These are phyloP conservation scores for Picea abies DNA, from an alignment of 83 land plant genomes.

Conservation along the genomic window DNA sequence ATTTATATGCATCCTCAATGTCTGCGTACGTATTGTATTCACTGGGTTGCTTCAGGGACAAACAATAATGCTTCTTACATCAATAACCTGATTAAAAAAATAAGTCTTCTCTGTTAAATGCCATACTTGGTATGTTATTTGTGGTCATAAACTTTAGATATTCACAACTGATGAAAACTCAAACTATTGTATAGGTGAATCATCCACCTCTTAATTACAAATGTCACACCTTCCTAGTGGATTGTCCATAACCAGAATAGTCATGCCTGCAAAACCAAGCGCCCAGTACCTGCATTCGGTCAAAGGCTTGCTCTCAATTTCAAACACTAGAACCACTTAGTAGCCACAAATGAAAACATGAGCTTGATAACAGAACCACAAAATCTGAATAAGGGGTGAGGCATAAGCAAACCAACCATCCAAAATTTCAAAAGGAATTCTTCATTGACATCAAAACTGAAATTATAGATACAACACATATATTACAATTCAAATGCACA, in stretches of 20 bases:
- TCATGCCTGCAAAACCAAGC: too few species aligned
- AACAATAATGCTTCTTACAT: neutral
- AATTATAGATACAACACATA: too few species aligned
- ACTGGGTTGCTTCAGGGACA: neutral
- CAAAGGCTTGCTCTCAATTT: slow-evolving; percentile 6
- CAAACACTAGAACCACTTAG: slow-evolving; percentile 14
- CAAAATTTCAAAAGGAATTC: neutral
- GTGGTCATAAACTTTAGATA: neutral
- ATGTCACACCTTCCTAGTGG: too few species aligned
- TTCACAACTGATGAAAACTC: too few species aligned
- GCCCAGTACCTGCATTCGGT: slow-evolving; percentile 16
- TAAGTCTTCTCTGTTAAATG: too few species aligned
- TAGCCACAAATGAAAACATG: neutral
- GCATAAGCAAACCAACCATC: too few species aligned
- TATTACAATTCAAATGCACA: too few species aligned
- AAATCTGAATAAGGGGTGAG: neutral
- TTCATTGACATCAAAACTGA: neutral
- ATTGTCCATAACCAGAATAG: too few species aligned
- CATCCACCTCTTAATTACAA: too few species aligned
- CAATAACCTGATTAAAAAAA: neutral
- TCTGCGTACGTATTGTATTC: too few species aligned
- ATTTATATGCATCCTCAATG: too few species aligned
- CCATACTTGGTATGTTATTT: neutral
- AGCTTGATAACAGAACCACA: neutral
- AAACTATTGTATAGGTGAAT: too few species aligned